These are phyloP conservation scores for Hippophae tibetana DNA, from an alignment of 306 rosid species.

Conservation along the genomic window DNA sequence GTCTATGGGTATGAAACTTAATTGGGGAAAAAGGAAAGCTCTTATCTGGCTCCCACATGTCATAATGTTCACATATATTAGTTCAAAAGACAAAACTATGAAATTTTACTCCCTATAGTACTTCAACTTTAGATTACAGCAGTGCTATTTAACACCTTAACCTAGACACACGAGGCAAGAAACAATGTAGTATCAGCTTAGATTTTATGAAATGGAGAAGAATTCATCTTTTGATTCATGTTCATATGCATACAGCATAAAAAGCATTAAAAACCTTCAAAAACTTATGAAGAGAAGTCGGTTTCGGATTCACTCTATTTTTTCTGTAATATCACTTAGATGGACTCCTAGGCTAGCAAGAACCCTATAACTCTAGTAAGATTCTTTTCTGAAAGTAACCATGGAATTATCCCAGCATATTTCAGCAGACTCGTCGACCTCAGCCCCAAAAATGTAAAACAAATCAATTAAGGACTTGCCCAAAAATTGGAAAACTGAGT, in stretches of 20 bases:
- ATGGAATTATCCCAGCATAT: neutral
- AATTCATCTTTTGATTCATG: neutral
- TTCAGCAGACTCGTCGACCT: neutral
- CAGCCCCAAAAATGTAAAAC: neutral
- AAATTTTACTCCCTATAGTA: no score
- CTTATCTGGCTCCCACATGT: no score
- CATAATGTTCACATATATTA: no score
- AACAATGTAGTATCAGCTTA: neutral
- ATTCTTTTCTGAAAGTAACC: neutral
- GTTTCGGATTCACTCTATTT: neutral
- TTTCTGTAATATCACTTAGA: neutral
- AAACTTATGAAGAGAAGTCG: neutral
- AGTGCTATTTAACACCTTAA: neutral
- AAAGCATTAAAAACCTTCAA: neutral
- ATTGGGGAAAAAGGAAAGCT: no score
- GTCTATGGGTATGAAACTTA: no score
- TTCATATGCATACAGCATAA: neutral
- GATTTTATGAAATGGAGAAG: neutral
- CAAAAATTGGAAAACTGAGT: neutral
- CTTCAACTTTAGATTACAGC: no score
- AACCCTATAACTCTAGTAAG: neutral
- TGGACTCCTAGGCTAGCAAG: neutral
- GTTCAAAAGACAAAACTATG: no score
- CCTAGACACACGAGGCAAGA: neutral
- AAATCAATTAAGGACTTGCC: neutral